Conservation (phyloP, 2,329 filamentous ascomycete genomes). For the Penicillium italicum region DNA sequence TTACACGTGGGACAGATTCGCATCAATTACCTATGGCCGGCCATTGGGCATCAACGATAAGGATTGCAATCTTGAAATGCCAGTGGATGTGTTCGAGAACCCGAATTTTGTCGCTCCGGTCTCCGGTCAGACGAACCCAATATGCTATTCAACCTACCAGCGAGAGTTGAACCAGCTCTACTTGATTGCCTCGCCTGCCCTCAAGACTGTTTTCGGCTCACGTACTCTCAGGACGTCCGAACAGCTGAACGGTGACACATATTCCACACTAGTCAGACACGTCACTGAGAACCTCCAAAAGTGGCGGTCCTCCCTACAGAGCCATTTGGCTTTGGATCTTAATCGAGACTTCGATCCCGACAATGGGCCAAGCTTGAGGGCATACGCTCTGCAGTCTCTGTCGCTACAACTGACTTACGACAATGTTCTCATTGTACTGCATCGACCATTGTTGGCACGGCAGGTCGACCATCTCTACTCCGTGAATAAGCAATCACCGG, state of each 20-base stretch:
- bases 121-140: background rate
- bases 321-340: constrained; percentile 18
- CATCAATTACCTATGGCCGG: constrained; percentile 41
- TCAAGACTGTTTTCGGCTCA: constrained; percentile 26
- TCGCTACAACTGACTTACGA: constrained; percentile 46
- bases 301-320: constrained; percentile 18
- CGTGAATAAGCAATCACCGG: background rate
- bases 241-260: constrained; percentile 18
- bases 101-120: constrained; percentile 22
- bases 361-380: constrained; percentile 9
- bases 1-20: constrained; percentile 44
- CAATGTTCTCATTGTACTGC: constrained; percentile 43
- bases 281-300: constrained; percentile 19
- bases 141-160: constrained; percentile 26
- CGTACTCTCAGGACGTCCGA: constrained; percentile 19
- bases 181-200: constrained; percentile 22
- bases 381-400: constrained; percentile 38
- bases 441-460: constrained; percentile 42
- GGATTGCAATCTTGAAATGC: constrained; percentile 38
- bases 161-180: constrained; percentile 26
- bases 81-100: constrained; percentile 33
- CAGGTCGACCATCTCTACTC: constrained; percentile 32
- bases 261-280: constrained; percentile 16
- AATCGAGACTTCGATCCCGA: constrained; percentile 15
- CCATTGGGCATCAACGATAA: constrained; percentile 44